Percentiles rank a stretch among this genome's conserved stretches.
Conservation (phyloP, 306 rosid species). For the Vachellia pachyceras region DNA sequence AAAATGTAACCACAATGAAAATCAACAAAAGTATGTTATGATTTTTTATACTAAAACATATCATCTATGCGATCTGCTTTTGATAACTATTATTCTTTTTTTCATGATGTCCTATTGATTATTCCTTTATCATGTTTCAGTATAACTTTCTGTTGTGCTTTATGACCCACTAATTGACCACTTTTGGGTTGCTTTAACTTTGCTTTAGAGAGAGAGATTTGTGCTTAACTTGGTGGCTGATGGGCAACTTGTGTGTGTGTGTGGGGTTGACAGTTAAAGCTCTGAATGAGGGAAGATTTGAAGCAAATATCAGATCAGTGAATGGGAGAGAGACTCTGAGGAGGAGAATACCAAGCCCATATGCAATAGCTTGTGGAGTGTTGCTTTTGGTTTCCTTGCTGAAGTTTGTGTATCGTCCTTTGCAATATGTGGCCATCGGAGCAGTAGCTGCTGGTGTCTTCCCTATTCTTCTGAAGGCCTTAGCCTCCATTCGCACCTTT, state of each 20-base stretch:
- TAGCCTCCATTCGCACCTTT: conserved; percentile 55
- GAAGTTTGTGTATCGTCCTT: conserved; percentile 58
- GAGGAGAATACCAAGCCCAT: conserved; percentile 85
- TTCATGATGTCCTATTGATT: too few relatives aligned
- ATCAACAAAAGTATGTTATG: too few relatives aligned
- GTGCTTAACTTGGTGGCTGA: neutral
- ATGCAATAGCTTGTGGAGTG: conserved; percentile 63
- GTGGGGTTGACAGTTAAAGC: conserved; percentile 70
- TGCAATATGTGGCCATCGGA: conserved; percentile 72
- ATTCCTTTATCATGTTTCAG: too few relatives aligned
- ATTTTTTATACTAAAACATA: too few relatives aligned
- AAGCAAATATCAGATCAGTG: conserved; percentile 65
- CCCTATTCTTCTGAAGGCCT: conserved; percentile 61
- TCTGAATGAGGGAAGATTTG: conserved; percentile 75
- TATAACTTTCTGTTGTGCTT: neutral
- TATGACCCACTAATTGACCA: neutral
- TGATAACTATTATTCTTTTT: too few relatives aligned
- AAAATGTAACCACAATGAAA: too few relatives aligned
- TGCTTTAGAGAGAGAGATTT: neutral
- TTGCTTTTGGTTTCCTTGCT: conserved; percentile 65
- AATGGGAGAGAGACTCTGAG: conserved; percentile 57
- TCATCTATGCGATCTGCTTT: too few relatives aligned
- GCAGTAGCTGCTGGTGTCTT: conserved; percentile 67
- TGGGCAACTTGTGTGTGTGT: neutral
- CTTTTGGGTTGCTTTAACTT: conserved; percentile 17